These are phyloP conservation scores for Trametes sanguinea DNA, from an alignment of 768 basidiomycete species.

Conservation along the genomic window DNA sequence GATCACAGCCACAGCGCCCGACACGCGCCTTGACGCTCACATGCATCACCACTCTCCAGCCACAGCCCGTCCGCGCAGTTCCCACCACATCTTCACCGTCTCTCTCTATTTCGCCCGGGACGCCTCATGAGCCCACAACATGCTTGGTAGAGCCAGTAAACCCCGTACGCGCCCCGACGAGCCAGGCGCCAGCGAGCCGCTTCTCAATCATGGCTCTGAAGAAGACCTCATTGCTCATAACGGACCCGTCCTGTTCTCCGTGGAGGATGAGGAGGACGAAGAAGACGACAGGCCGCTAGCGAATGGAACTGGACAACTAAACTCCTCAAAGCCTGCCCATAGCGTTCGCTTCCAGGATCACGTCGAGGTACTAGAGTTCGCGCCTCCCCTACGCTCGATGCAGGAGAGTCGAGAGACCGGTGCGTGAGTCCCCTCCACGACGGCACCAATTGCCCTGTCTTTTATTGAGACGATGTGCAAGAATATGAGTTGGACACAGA, in stretches of 20 bases:
- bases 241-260: conserved; percentile 51
- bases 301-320: neutral
- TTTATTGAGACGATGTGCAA: conserved; percentile 32
- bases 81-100: neutral
- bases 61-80: neutral
- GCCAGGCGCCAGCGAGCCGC: conserved; percentile 50
- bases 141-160: conserved; percentile 29
- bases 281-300: conserved; percentile 40
- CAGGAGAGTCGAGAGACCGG: conserved; percentile 78
- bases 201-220: conserved; percentile 48
- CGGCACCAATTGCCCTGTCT: neutral
- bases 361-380: conserved; percentile 68
- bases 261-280: conserved; percentile 52
- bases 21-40: conserved; percentile 1
- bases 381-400: conserved; percentile 71
- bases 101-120: neutral
- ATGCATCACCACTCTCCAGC: neutral
- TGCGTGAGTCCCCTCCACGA: conserved; percentile 44
- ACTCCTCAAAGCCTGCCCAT: conserved; percentile 34
- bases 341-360: conserved; percentile 67
- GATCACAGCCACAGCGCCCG: neutral
- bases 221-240: conserved; percentile 40
- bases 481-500: conserved; percentile 86
- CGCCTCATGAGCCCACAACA: conserved; percentile 16
- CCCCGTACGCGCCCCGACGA: conserved; percentile 36